Base-by-base conservation (phyloP, 257 asterid genomes). In the Penstemon barbatus region DNA sequence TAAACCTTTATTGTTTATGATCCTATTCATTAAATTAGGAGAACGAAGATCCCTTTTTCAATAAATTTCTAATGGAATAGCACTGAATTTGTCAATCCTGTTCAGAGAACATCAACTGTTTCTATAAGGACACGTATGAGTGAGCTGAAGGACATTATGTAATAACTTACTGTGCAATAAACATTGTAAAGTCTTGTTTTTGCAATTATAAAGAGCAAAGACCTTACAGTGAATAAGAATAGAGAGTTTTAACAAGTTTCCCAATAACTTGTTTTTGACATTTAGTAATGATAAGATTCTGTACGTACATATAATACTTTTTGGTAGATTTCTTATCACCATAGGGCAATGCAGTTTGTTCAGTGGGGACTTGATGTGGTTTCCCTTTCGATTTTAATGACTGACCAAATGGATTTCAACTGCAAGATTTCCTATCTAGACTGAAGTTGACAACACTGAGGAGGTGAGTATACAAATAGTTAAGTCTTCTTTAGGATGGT, bases 1-100 rank as follows among this genome's bases (percentile, higher is more conserved):
- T 78, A 65, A 43, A 52, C 53, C 58, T 50, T 75, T 66, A 37
- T 19, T 77, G 13, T 62, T 67, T 55, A 6, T 56, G 52, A 57
- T 38, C 62, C 52, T 66, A 48, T 49, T 8, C n/a, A 4, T 52
- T 74, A 71, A 56, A 56, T 53, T 38, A 46, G 61, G 52, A 42
- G 58, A 62, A 18, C 57, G 60, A 18, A 43, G 58, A 18, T 66
- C 52, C 41, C 13, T 9, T 33, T 54, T 45, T n/a, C 52, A 10
- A 46, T 57, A 2, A 38, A 59, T 61, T 52, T 68, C 5, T 51
- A 40, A 15, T 63, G 44, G 18, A 25, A 63, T 44, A 63, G 64
- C 64, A 38, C 44, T 54, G 53, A 43, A 46, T 11, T 37, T 58
- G 64, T 62, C 36, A 9, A 39, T 53, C 43, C 41, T 41, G 74